Percentiles rank a stretch among this genome's conserved stretches.
Evolutionary conservation across 1,139 yeast species (phyloP).

Genomic region (Candida labiduridarum): DNA sequence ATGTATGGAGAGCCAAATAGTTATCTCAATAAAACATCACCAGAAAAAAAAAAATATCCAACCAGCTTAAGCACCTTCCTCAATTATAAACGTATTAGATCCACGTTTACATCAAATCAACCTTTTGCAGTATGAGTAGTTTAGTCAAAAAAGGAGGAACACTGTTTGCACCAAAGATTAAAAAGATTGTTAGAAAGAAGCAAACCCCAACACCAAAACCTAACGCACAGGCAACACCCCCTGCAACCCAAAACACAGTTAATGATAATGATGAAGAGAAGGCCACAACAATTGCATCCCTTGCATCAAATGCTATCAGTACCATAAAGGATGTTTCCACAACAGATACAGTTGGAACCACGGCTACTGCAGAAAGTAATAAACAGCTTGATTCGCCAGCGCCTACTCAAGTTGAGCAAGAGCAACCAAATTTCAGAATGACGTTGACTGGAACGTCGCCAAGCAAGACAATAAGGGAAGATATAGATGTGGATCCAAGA

Average conservation of each 20-base stretch:
- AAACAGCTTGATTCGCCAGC: slow-evolving; percentile 7
- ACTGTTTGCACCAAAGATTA: slow-evolving; percentile 44
- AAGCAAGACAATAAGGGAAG: slow-evolving; percentile 11
- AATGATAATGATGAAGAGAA: slow-evolving; percentile 1
- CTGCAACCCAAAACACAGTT: slow-evolving; percentile 13
- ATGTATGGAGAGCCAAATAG: not conserved
- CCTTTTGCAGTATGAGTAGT: slow-evolving; percentile 46
- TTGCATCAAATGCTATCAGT: not conserved
- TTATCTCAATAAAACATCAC: not conserved
- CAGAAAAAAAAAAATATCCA: slow-evolving; percentile 2
- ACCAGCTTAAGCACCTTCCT: not conserved
- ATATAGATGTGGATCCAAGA: slow-evolving; percentile 34
- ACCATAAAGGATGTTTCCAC: not conserved
- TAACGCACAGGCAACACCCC: slow-evolving; percentile 23
- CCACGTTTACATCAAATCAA: not conserved
- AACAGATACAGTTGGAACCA: too few species aligned
- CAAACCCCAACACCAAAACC: slow-evolving; percentile 20
- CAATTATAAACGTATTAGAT: not conserved
- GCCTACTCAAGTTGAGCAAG: slow-evolving; percentile 4
- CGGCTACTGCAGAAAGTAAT: not conserved
- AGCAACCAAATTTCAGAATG: slow-evolving; percentile 8
- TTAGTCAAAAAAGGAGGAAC: slow-evolving; percentile 44
- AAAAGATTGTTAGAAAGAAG: slow-evolving; percentile 26
- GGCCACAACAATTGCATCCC: not conserved
- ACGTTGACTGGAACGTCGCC: slow-evolving; percentile 8